Conservation (phyloP, 1,284 basidiomycete species). For the Anthracocystis walkeri region DNA sequence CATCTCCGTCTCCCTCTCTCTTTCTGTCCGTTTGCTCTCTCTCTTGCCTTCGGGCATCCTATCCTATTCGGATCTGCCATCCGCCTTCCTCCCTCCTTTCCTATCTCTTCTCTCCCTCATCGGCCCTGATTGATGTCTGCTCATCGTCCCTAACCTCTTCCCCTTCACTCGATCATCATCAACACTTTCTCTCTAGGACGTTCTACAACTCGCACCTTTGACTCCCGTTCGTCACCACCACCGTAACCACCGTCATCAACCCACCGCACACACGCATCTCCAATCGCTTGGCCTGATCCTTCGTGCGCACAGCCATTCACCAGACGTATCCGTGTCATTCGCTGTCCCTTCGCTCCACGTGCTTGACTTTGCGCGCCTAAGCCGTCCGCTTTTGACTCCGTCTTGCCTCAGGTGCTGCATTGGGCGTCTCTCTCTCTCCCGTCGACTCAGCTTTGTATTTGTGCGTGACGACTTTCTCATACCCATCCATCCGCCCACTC, state of each 20-base stretch:
- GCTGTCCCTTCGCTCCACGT: too few relatives aligned
- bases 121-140: slow-evolving; percentile 3
- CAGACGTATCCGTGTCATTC: not conserved
- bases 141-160: slow-evolving; percentile 27
- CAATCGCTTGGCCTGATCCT: not conserved
- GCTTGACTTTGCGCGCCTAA: too few relatives aligned
- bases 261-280: slow-evolving; percentile 1
- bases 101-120: not conserved
- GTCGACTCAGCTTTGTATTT: slow-evolving; percentile 17
- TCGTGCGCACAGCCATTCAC: not conserved
- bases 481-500: slow-evolving; percentile 6
- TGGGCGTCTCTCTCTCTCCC: not conserved
- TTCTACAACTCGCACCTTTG: not conserved
- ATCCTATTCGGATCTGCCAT: slow-evolving; percentile 1
- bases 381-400: not conserved
- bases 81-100: not conserved
- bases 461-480: slow-evolving; percentile 13
- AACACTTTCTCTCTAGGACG: not conserved
- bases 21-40: not conserved
- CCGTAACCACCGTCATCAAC: slow-evolving; percentile 3
- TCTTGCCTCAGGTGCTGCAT: not conserved
- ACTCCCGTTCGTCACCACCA: not conserved
- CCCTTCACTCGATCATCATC: not conserved
- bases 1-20: not conserved
- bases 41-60: slow-evolving; percentile 1